These are phyloP conservation scores for Exserohilum rostratum DNA, from an alignment of 2,329 filamentous ascomycete genomes.

Conservation along the genomic window DNA sequence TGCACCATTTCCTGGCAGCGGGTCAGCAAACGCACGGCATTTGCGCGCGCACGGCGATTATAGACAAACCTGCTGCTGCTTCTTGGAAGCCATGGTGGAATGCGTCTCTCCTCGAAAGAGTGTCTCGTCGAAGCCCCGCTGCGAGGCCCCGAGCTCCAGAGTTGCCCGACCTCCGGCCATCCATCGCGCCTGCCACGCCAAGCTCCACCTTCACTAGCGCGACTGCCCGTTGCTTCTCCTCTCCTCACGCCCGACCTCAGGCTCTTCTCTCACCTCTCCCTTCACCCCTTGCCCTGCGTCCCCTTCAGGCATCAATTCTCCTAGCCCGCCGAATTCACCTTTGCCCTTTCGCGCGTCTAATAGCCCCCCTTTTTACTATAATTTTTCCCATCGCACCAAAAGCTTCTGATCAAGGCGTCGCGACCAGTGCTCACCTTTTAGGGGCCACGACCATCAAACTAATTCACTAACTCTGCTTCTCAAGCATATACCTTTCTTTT, in stretches of 20 bases:
- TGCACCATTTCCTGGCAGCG: conserved; percentile 91
- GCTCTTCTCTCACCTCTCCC: conserved; percentile 21
- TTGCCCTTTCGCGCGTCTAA: neutral
- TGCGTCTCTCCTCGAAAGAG: conserved; percentile 1
- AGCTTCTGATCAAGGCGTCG: neutral
- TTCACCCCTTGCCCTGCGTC: conserved; percentile 1
- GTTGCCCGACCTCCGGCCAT: conserved; percentile 9
- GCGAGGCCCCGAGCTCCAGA: conserved; percentile 16
- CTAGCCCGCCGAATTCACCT: neutral
- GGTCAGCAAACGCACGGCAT: conserved; percentile 27
- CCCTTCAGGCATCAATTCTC: neutral
- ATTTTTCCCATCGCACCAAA: neutral
- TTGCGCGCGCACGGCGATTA: neutral
- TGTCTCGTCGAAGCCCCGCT: conserved; percentile 22
- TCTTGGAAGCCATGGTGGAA: conserved; percentile 52
- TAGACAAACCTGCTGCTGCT: conserved; percentile 53
- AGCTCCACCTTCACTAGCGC: conserved; percentile 21
- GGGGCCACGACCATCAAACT: neutral
- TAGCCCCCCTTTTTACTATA: neutral
- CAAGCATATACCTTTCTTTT: neutral
- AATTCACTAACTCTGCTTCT: neutral
- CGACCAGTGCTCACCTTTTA: neutral
- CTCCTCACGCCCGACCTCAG: conserved; percentile 32
- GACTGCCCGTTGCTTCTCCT: conserved; percentile 20
- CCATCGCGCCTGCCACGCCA: conserved; percentile 25